Conservation (phyloP, 345 rosid species). For the Lagerstroemia speciosa region DNA sequence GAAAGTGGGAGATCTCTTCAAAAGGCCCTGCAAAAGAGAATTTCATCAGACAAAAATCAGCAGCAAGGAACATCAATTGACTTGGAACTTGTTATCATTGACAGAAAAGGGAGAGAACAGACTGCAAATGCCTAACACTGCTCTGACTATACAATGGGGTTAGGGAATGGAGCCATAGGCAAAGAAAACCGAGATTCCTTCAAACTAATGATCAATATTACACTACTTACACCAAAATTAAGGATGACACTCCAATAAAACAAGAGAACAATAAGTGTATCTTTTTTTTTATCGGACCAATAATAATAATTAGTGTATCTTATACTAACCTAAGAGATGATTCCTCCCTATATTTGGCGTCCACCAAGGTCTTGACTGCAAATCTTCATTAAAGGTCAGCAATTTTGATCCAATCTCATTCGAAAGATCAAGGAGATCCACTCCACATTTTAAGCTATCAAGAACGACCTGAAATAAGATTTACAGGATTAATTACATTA, state of each 20-base stretch:
- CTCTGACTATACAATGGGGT: neutral
- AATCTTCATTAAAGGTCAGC: slow-evolving; percentile 77
- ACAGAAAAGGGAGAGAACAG: neutral
- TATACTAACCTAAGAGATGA: slow-evolving; percentile 62
- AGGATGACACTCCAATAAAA: neutral
- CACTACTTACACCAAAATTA: neutral
- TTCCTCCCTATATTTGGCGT: slow-evolving; percentile 77
- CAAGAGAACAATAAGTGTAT: neutral
- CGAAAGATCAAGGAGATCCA: slow-evolving; percentile 64
- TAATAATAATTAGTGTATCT: neutral
- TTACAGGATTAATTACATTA: neutral
- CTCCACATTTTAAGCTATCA: slow-evolving; percentile 57
- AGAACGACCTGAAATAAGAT: slow-evolving; percentile 46
- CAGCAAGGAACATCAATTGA: neutral
- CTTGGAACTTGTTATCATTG: neutral
- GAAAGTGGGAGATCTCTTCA: slow-evolving; percentile 61
- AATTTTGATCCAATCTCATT: slow-evolving; percentile 65
- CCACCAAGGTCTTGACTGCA: slow-evolving; percentile 95
- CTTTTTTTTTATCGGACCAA: too few species aligned
- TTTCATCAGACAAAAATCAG: neutral
- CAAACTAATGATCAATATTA: neutral
- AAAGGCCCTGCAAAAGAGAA: slow-evolving; percentile 60
- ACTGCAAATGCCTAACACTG: neutral
- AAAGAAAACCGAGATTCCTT: neutral
- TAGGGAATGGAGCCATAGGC: neutral